These are phyloP conservation scores for Exophiala calicioides DNA, from an alignment of 2,329 filamentous ascomycete species.

Conservation along the genomic window DNA sequence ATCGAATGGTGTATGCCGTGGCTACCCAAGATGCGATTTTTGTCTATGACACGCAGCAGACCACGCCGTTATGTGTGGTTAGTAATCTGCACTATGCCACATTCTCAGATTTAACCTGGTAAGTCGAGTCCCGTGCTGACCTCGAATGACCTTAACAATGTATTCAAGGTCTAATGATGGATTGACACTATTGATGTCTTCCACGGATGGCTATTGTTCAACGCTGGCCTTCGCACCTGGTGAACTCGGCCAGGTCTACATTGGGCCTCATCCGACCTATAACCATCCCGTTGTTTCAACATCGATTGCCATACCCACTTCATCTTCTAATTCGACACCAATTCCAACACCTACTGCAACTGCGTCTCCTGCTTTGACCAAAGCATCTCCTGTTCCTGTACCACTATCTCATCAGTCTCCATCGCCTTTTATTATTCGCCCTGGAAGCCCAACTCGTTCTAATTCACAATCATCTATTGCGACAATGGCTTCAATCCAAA, in stretches of 20 bases:
- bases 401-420: slow-evolving; percentile 59
- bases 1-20: slow-evolving; percentile 94
- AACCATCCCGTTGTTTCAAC: slow-evolving; percentile 34
- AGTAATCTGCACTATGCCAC: slow-evolving; percentile 97
- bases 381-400: slow-evolving; percentile 59
- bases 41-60: slow-evolving; percentile 95
- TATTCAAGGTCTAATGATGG: slow-evolving; percentile 70
- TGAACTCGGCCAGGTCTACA: slow-evolving; percentile 81
- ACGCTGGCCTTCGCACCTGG: slow-evolving; percentile 79
- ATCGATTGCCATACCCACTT: slow-evolving; percentile 38
- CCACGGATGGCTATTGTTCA: slow-evolving; percentile 96
- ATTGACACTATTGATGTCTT: slow-evolving; percentile 84
- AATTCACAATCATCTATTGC: slow-evolving; percentile 80
- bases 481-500: slow-evolving; percentile 55
- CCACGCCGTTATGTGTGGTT: slow-evolving; percentile 88
- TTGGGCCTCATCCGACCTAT: slow-evolving; percentile 59
- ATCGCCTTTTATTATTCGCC: slow-evolving; percentile 57
- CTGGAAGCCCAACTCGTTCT: slow-evolving; percentile 78
- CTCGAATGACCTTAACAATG: slow-evolving; percentile 27
- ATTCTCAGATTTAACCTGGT: slow-evolving; percentile 96
- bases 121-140: slow-evolving; percentile 41
- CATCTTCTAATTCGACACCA: slow-evolving; percentile 59
- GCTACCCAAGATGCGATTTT: slow-evolving; percentile 94
- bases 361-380: slow-evolving; percentile 58
- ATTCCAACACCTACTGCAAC: slow-evolving; percentile 73